Evolutionary conservation across 2,329 filamentous ascomycete species (phyloP), one percentile per base, ranked within the genome.

Genomic region (Ophiostoma triangulosporum): DNA sequence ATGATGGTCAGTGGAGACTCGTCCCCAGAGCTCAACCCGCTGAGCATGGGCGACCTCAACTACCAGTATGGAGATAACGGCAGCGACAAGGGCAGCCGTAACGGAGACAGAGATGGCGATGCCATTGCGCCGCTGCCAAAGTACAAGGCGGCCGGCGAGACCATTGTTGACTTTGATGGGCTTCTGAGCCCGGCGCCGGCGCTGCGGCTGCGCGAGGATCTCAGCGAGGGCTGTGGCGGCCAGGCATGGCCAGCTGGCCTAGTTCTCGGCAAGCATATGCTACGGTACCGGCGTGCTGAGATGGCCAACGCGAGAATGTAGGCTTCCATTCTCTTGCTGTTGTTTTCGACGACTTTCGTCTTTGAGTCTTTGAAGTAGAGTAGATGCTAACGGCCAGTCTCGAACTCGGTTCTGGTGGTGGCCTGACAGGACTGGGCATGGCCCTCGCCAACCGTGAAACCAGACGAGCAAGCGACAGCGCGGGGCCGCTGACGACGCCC

Each of bases 231-330:
- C 57, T 97, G 93, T 67, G 93, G 93, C 49, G 93, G 93, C 2
- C 87, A 94, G 68, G 76, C 94, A 11, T 97, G 93, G 93, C 91
- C 90, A 3, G 91, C 91, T 0, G 93, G 93, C 11, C 86, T 95
- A 81, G 79, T 93, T 15, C 73, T 98, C 52, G 79, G 86, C 20
- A 88, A 84, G 67, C 94, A 97, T 65, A 78, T 97, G 76, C 74
- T 97, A 56, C 78, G 83, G 51, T 83, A 83, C 63, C 85, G 87
- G 61, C 72, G 71, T 57, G 69, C 77, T n/a, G 71, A 78, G 59
- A 67, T 95, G 58, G 68, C 68, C 54, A 72, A 77, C 55, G 83
- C 86, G 59, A 78, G 80, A 68, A 88, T 95, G 87, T 94, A 66
- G 66, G 83, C 50, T 5, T 9, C 17, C 24, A 26, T 11, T 36